Percentiles rank a stretch among this genome's conserved stretches.
Evolutionary conservation across 2,329 filamentous ascomycete species (phyloP).

Genomic region (Phaeosphaeriaceae sp.): DNA sequence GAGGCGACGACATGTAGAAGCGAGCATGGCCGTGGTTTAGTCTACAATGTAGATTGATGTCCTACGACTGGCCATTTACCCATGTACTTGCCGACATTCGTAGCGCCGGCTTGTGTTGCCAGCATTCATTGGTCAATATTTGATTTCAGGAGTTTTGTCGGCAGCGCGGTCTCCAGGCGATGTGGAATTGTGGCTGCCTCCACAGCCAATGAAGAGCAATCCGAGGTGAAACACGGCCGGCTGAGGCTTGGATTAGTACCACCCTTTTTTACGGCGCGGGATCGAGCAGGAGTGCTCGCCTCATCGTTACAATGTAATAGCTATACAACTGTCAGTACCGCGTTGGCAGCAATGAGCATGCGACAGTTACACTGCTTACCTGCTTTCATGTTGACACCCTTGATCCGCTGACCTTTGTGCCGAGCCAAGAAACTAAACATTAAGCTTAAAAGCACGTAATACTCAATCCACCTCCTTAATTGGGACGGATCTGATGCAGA

Average conservation of each 20-base stretch:
- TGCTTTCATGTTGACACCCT: constrained; percentile 9
- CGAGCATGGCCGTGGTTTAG: neutral
- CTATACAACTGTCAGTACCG: neutral
- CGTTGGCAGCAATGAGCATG: neutral
- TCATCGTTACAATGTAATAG: neutral
- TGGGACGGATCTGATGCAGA: constrained; percentile 30
- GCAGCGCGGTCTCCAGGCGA: constrained; percentile 4
- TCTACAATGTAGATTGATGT: neutral
- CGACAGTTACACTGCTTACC: constrained; percentile 10
- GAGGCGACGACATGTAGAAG: neutral
- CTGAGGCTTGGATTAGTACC: neutral
- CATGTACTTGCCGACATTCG: constrained; percentile 1
- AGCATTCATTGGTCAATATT: constrained; percentile 1
- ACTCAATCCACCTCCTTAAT: constrained; percentile 40
- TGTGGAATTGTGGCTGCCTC: constrained; percentile 10
- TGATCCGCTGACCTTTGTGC: constrained; percentile 19
- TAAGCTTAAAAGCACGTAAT: constrained; percentile 45
- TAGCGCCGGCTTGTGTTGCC: constrained; percentile 5
- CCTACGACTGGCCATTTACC: neutral
- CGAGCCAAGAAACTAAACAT: constrained; percentile 31
- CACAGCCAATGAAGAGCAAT: constrained; percentile 18
- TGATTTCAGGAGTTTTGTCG: constrained; percentile 12
- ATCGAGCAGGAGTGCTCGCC: neutral
- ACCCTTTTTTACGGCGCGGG: constrained; percentile 16
- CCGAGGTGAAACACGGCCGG: neutral